phyloP scores from a whole-genome alignment of 495 filamentous ascomycete species.

The Cudoniella acicularis region DNA sequence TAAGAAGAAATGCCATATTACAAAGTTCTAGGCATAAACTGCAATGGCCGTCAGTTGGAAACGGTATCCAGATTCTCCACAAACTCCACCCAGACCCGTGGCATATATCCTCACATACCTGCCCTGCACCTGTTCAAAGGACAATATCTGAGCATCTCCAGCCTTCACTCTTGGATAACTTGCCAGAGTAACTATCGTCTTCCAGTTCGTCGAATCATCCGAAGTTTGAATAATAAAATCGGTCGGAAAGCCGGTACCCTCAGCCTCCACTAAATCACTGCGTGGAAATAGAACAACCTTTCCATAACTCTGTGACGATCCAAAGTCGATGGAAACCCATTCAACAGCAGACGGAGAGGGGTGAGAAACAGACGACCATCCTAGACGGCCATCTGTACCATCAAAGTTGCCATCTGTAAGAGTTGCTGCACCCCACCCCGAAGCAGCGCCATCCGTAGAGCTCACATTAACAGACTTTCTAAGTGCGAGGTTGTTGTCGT shows the following conservation, averaged over 20 bases:
- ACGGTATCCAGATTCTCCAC: neutral
- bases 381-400: neutral
- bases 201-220: neutral
- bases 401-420: slow-evolving; percentile 2
- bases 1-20: too few species aligned
- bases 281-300: slow-evolving; percentile 7
- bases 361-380: slow-evolving; percentile 3
- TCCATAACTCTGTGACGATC: neutral
- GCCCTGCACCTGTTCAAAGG: neutral
- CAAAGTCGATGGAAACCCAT: neutral
- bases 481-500: neutral
- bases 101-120: neutral
- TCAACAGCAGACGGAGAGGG: neutral
- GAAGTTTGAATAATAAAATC: slow-evolving; percentile 5
- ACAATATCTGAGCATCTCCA: slow-evolving; percentile 6
- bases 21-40: neutral
- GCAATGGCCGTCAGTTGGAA: neutral
- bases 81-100: neutral
- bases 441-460: neutral
- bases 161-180: slow-evolving; percentile 2
- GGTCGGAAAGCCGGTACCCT: slow-evolving; percentile 4
- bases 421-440: neutral
- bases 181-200: neutral
- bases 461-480: neutral
- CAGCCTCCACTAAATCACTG: slow-evolving; percentile 3